Evolutionary conservation across 371 early-diverging fungal species (phyloP), one percentile per base, ranked within the genome.

Genomic region (Choanephora cucurbitarum): DNA sequence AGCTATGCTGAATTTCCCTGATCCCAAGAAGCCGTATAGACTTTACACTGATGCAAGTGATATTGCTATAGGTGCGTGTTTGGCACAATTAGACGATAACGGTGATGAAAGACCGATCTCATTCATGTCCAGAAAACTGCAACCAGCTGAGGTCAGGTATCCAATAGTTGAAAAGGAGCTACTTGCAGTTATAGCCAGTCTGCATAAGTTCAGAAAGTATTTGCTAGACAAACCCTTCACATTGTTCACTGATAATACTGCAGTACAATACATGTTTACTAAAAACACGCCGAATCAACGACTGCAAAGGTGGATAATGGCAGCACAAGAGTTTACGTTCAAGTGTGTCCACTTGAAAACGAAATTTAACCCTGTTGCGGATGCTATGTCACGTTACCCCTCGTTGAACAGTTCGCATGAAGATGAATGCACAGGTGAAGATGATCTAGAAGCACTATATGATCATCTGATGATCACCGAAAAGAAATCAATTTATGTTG

Each of bases 211-310:
- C 52, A 41, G 60, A 2, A 67, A 63, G 11, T 72, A 65, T 46
- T 34, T 80, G 1, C 3, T 46, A 0, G 73, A 73, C 9, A 15
- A 40, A 9, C 34, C 45, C 1, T 70, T 72, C 44, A 32, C 50
- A 13, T 46, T 76, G 15, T 53, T 41, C 9, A 72, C 69, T 9
- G 76, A 79, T 52, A 61, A 67, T 51, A 14, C 52, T 17, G 52
- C 72, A 6, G 54, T 72, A 0, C 6, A 14, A 28, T 45, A 53
- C 24, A 31, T 63, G 28, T 45, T 57, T 18, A 52, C 45, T 14
- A 51, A 41, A 3, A 13, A 18, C 10, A 52, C 55, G 8, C 60
- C 56, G 0, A 39, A 32, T 7, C 55, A 52, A 5, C 55, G 60
- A 14, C 13, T 72, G 7, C 54, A 41, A 4, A 44, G 69, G 5